Percentiles rank a stretch among this genome's conserved stretches.
Conservation (phyloP, 495 filamentous ascomycete genomes). For the Zalerion maritima region DNA sequence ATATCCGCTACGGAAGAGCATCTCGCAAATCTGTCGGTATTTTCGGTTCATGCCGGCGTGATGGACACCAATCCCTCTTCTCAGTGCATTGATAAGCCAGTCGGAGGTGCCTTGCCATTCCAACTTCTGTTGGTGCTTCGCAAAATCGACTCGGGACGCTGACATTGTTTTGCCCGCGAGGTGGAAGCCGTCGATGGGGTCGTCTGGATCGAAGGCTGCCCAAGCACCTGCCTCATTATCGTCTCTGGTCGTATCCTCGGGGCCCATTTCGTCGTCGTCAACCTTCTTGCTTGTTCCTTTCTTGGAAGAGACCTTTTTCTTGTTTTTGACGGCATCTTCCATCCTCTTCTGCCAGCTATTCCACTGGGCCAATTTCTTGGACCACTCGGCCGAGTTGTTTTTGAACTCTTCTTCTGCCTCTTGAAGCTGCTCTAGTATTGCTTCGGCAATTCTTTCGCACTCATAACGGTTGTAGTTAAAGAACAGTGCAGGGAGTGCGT, state of each 20-base stretch:
- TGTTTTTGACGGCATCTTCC: slow-evolving; percentile 20
- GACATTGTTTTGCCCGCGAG: slow-evolving; percentile 48
- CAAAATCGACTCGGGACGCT: too few species aligned
- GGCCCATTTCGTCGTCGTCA: slow-evolving; percentile 30
- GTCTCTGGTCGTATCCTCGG: slow-evolving; percentile 38
- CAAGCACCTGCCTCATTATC: slow-evolving; percentile 36
- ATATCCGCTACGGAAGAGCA: slow-evolving; percentile 60
- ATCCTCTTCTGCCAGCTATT: slow-evolving; percentile 23
- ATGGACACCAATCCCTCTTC: slow-evolving; percentile 58
- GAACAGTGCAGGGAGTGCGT: slow-evolving; percentile 56
- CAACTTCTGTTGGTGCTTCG: too few species aligned
- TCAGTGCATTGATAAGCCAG: slow-evolving; percentile 40
- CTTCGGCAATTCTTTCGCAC: slow-evolving; percentile 42
- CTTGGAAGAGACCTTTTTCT: slow-evolving; percentile 19
- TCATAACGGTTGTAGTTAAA: slow-evolving; percentile 58
- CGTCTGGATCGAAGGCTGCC: slow-evolving; percentile 49
- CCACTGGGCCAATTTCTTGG: slow-evolving; percentile 36
- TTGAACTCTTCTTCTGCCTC: slow-evolving; percentile 43
- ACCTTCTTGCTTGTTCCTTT: slow-evolving; percentile 25
- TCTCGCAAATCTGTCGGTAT: slow-evolving; percentile 54
- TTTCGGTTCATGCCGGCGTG: slow-evolving; percentile 65
- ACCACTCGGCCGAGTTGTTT: slow-evolving; percentile 40
- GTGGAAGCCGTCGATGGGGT: slow-evolving; percentile 44
- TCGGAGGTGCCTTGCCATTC: slow-evolving; percentile 23
- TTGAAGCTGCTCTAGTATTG: slow-evolving; percentile 34